Evolutionary conservation across 192 early-diverging fungal species (phyloP), one percentile per base, ranked within the genome.

Genomic region (Polychytrium aggregatum): DNA sequence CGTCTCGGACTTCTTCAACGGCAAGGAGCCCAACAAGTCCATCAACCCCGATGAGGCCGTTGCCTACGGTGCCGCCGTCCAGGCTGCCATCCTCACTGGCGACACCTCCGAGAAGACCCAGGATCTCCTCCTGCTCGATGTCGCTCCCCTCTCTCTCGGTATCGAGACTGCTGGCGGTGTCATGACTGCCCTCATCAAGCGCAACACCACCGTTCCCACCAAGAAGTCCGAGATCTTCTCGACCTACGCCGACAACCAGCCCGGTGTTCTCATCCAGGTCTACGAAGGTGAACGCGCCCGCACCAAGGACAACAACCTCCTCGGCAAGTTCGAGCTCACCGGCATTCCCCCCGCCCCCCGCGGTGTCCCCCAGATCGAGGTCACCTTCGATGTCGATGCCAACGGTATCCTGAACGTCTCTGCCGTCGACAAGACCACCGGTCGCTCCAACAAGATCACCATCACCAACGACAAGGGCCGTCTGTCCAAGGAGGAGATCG

Each of bases 31-130:
- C 38, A 79, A 72, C 68, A 94, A 94, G 82, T 85, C 86, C 56
- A 92, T 97, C 63, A 97, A 97, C 79, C 91, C 91, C 56, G 93
- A 97, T 70, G 93, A 97, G 76, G 93, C 91, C 59, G 93, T 97
- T 50, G 93, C 93, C 39, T 94, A 89, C 56, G 93, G 93, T 75
- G 93, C 93, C 44, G 91, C 93, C 47, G 87, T 97, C 47, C 91
- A 93, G 74, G 93, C 82, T 48, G 93, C 83, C 66, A 83, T 92
- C 52, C 76, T 94, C 52, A 69, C 74, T 60, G 88, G 88, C 53
- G 80, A 83, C 38, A 57, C 72, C 43, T 71, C 76, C 30, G 58
- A 48, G 28, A 62, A 66, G 22, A 47, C 62, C 37, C 57, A 69
- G 33, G 72, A 79, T 22, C 59, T 95, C 44, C 59, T 93, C 48